Conservation (phyloP, 768 basidiomycete species). For the Auricularia auricula-judae region DNA sequence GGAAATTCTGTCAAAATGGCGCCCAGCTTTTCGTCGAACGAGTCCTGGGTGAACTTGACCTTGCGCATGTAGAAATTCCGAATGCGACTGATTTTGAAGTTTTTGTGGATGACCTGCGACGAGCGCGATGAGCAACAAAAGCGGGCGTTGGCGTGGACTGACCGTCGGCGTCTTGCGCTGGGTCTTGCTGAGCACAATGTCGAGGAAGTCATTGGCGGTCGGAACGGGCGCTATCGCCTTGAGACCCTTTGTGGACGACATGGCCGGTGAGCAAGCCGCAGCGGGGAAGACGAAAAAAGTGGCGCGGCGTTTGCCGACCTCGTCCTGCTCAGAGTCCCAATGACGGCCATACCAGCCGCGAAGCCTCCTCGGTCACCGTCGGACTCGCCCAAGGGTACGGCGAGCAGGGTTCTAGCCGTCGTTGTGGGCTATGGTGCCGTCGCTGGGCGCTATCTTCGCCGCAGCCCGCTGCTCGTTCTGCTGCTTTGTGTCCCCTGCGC, state of each 20-base stretch:
- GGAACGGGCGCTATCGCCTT: constrained; percentile 99
- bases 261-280: neutral
- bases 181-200: constrained; percentile 87
- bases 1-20: constrained; percentile 95
- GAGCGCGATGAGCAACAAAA: constrained; percentile 2
- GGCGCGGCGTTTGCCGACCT: neutral
- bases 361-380: neutral
- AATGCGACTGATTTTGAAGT: constrained; percentile 99
- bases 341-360: neutral
- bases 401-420: neutral
- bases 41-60: constrained; percentile 96
- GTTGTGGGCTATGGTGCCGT: neutral
- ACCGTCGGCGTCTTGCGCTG: constrained; percentile 97
- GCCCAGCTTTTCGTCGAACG: constrained; percentile 90
- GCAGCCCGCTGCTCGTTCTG: neutral
- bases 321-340: neutral
- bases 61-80: constrained; percentile 99
- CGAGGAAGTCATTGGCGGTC: constrained; percentile 87
- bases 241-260: constrained; percentile 51
- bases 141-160: constrained; percentile 11
- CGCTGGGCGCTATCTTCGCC: neutral
- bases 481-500: neutral
- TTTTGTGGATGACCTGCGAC: constrained; percentile 89
- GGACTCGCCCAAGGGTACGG: neutral
- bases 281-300: neutral